Evolutionary conservation across 768 basidiomycete genomes (phyloP), one percentile per base, ranked within the genome.

Genomic region (Jaapia argillacea): DNA sequence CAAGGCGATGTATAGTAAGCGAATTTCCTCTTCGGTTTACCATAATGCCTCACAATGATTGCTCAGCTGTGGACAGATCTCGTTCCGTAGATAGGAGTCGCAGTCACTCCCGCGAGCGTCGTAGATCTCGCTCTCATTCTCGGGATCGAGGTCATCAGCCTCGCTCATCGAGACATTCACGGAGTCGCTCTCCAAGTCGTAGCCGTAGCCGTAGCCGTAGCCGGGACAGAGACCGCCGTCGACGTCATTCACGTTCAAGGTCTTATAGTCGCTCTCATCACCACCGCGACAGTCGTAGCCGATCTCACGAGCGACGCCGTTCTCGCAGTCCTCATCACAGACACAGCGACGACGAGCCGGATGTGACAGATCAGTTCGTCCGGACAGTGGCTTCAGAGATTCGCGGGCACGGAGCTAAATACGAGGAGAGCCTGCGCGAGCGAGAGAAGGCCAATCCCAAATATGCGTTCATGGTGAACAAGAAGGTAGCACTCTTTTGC

Each of bases 351-450:
- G 82, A 82, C 21, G 79, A 74, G 2, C 75, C 81, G 21, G 71
- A 74, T 14, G 82, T 89, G 13, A 86, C 85, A 4, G 85, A 91
- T 44, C 75, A 75, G 10, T 94, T 97, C 52, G 82, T 99, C 46
- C 74, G 79, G 37, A 86, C 85, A 12, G 90, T 96, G 4, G 90
- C 91, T 16, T 75, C 74, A 3, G 85, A 90, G 59, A 80, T 96
- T 7, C 80, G 79, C 54, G 81, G 85, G 1, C 85, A 91, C 57
- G 92, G 83, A 24, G 57, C 65, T 4, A 75, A 77, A 42, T 94
- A 87, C 51, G 90, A 89, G 54, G 72, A 78, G 39, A 74, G 70
- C 24, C 65, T 97, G 45, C 71, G 71, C 51, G 81, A 83, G 43
- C 74, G 82, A 43, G 92, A 97, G 61, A 77, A 69, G 46, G 70